Evolutionary conservation across 805 yeast species (phyloP).

Genomic region (Cyberlindnera euphorbiae): DNA sequence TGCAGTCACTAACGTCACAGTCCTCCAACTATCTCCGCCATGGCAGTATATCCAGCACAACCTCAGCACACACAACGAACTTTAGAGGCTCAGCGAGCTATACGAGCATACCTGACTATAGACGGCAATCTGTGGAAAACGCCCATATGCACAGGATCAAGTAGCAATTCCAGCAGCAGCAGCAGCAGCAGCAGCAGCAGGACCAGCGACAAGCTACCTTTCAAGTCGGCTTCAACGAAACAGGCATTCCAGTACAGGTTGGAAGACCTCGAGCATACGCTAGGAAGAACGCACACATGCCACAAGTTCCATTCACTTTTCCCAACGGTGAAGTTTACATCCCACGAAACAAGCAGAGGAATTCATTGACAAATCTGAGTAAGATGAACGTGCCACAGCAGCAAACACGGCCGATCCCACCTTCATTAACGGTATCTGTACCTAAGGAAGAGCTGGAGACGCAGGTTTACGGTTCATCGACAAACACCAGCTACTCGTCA

Average conservation of each 20-base stretch:
- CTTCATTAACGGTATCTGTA: background rate
- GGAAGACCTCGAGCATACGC: background rate
- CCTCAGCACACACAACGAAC: background rate
- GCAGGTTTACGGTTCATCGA: background rate
- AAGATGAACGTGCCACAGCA: constrained; percentile 2
- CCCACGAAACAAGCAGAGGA: constrained; percentile 25
- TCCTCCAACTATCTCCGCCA: background rate
- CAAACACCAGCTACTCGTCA: constrained; percentile 11
- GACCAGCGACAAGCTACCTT: background rate
- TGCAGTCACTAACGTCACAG: constrained; percentile 2
- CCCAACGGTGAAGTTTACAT: constrained; percentile 29
- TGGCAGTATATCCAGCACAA: background rate
- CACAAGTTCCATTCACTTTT: constrained; percentile 24
- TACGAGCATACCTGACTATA: constrained; percentile 2
- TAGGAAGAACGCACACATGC: constrained; percentile 7
- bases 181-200: constrained; percentile 3
- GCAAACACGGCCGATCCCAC: too few relatives aligned
- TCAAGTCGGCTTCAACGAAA: background rate
- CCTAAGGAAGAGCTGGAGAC: too few relatives aligned
- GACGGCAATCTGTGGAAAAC: constrained; percentile 10
- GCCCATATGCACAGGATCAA: constrained; percentile 10
- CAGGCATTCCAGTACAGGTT: background rate
- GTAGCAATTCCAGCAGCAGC: constrained; percentile 10
- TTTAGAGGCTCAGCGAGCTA: too few relatives aligned
- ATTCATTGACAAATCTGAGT: constrained; percentile 14